phyloP scores from a whole-genome alignment of 2,329 filamentous ascomycete genomes.

The Colletotrichum horii region DNA sequence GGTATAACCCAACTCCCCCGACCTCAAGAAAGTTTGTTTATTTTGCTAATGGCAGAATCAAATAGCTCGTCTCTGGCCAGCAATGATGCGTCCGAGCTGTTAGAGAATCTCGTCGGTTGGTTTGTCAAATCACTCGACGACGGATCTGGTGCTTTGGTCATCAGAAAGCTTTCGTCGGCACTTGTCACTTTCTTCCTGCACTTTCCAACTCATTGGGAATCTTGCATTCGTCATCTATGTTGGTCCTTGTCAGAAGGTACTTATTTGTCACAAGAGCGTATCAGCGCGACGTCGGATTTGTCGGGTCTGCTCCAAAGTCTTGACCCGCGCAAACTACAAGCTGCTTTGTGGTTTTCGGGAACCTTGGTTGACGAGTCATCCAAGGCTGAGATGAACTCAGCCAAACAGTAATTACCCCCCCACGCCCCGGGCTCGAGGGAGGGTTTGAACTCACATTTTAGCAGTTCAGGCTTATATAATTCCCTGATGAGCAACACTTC shows the following conservation, averaged over 20 bases:
- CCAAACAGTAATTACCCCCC: conserved; percentile 64
- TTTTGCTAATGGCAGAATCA: background rate
- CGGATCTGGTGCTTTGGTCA: conserved; percentile 63
- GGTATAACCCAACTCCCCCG: conserved; percentile 42
- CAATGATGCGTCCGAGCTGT: conserved; percentile 62
- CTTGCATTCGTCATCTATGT: conserved; percentile 64
- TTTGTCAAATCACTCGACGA: conserved; percentile 59
- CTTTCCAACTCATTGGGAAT: conserved; percentile 70
- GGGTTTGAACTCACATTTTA: background rate
- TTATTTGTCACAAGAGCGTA: conserved; percentile 23
- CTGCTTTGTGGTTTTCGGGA: conserved; percentile 69
- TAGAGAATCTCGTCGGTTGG: conserved; percentile 67
- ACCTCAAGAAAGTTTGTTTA: too few species aligned
- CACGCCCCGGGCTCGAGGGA: conserved; percentile 21
- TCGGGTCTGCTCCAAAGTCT: conserved; percentile 53
- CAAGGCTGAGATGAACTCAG: conserved; percentile 68
- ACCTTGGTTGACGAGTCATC: conserved; percentile 70
- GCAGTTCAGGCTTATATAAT: conserved; percentile 43
- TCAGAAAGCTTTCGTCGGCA: conserved; percentile 78
- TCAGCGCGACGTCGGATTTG: conserved; percentile 40
- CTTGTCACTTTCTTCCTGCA: conserved; percentile 78
- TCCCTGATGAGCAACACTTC: conserved; percentile 43
- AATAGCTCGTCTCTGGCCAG: conserved; percentile 57
- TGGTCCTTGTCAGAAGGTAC: conserved; percentile 46
- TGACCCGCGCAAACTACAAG: conserved; percentile 53